These are phyloP conservation scores for Saccharomycopsis sp. DNA, from an alignment of 805 yeast species.

Conservation along the genomic window DNA sequence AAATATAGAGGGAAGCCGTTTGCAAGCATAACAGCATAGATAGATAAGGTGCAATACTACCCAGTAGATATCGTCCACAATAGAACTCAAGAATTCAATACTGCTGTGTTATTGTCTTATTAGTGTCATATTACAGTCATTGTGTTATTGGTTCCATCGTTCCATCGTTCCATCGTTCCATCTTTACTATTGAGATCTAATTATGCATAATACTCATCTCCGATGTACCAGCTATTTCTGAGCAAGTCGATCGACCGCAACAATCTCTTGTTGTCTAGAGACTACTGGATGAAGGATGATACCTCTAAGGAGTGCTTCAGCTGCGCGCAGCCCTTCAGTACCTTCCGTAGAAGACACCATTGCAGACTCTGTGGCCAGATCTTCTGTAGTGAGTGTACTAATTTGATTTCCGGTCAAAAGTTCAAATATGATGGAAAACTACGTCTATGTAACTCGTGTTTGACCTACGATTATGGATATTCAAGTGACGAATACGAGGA, in stretches of 20 bases:
- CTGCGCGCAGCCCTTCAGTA: constrained; percentile 73
- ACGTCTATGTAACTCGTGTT: constrained; percentile 74
- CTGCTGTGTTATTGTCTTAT: too few relatives aligned
- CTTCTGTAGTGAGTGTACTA: constrained; percentile 79
- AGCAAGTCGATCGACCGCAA: constrained; percentile 10
- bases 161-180: background rate
- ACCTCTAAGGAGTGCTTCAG: constrained; percentile 82
- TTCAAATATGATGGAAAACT: constrained; percentile 61
- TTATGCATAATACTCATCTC: background rate
- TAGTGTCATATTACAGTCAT: too few relatives aligned
- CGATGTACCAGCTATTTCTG: constrained; percentile 17
- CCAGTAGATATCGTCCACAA: too few relatives aligned
- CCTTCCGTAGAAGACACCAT: constrained; percentile 89
- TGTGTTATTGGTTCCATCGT: background rate
- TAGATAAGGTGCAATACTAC: too few relatives aligned
- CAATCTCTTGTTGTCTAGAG: constrained; percentile 34
- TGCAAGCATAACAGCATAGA: too few relatives aligned
- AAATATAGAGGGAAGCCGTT: too few relatives aligned
- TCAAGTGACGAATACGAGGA: constrained; percentile 50
- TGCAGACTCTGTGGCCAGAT: constrained; percentile 96
- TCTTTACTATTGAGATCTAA: background rate
- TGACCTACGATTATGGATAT: constrained; percentile 60
- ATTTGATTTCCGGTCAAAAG: constrained; percentile 58
- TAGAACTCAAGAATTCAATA: too few relatives aligned
- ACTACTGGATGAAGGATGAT: constrained; percentile 96